A percentile compares a stretch with the other conserved stretches of the same genome.
These are phyloP conservation scores for Chenopodium suecicum DNA, from an alignment of 148 eudicot genomes.

Conservation along the genomic window DNA sequence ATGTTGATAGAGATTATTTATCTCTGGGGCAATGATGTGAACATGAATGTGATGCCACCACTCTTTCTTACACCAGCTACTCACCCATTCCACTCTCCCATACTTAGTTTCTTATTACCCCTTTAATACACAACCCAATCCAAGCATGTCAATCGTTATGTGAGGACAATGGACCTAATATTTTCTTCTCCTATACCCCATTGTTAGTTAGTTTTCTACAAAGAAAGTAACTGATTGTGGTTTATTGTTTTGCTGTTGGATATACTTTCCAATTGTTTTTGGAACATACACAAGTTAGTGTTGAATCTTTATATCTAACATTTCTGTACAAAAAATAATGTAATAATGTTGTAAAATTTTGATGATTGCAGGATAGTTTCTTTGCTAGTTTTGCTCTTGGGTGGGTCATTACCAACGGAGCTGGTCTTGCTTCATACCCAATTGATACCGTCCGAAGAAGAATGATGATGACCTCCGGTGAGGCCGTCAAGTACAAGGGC, in stretches of 20 bases:
- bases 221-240: neutral
- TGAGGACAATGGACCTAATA: neutral
- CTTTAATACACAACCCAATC: no score
- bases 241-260: no score
- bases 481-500: conserved; percentile 78
- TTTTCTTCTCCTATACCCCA: no score
- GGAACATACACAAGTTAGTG: neutral
- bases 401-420: conserved; percentile 67
- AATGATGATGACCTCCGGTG: conserved; percentile 89
- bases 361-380: conserved; percentile 61
- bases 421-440: conserved; percentile 75
- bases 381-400: conserved; percentile 73
- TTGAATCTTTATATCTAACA: no score
- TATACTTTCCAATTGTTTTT: no score
- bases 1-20: neutral
- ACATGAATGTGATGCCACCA: neutral
- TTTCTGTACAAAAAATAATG: no score
- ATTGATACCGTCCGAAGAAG: conserved; percentile 74
- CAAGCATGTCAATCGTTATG: neutral
- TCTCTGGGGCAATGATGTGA: no score
- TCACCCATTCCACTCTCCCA: neutral
- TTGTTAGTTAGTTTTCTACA: neutral
- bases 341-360: neutral
- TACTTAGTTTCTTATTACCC: no score
- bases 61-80: neutral